Percentiles rank a stretch among this genome's conserved stretches.
These are phyloP conservation scores for Colletotrichum zoysiae DNA, from an alignment of 2,329 filamentous ascomycete genomes.

Conservation along the genomic window DNA sequence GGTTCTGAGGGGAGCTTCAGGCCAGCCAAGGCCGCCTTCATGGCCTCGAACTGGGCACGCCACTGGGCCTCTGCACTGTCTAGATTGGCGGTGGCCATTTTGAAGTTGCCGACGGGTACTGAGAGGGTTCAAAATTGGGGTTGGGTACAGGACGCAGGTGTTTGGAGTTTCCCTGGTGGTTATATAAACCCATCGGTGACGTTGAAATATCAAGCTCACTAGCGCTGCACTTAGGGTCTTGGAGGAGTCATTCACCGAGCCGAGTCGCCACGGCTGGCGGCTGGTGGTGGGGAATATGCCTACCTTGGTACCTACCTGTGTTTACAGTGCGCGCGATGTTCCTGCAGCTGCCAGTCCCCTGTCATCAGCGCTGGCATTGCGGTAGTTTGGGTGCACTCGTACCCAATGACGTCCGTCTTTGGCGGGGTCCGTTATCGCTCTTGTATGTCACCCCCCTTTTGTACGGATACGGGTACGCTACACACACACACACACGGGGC, in stretches of 20 bases:
- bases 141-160: background rate
- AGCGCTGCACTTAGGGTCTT: constrained; percentile 10
- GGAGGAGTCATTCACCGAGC: constrained; percentile 36
- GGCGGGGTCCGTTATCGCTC: constrained; percentile 18
- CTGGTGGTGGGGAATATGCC: background rate
- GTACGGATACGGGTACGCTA: constrained; percentile 5
- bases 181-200: constrained; percentile 5
- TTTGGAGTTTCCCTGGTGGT: background rate
- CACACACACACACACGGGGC: background rate
- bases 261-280: constrained; percentile 5
- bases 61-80: constrained; percentile 72
- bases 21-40: constrained; percentile 86
- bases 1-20: constrained; percentile 64
- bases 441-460: constrained; percentile 3
- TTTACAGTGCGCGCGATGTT: background rate
- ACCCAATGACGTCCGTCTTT: constrained; percentile 32
- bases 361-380: constrained; percentile 4
- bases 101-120: background rate
- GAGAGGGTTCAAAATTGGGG: background rate
- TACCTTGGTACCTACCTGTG: background rate
- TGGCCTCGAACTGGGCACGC: constrained; percentile 86
- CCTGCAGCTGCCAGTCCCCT: constrained; percentile 16
- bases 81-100: constrained; percentile 53
- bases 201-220: constrained; percentile 24
- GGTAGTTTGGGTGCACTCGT: background rate